These are phyloP conservation scores for Tulasnella sp. DNA, from an alignment of 768 basidiomycete genomes.

Conservation along the genomic window DNA sequence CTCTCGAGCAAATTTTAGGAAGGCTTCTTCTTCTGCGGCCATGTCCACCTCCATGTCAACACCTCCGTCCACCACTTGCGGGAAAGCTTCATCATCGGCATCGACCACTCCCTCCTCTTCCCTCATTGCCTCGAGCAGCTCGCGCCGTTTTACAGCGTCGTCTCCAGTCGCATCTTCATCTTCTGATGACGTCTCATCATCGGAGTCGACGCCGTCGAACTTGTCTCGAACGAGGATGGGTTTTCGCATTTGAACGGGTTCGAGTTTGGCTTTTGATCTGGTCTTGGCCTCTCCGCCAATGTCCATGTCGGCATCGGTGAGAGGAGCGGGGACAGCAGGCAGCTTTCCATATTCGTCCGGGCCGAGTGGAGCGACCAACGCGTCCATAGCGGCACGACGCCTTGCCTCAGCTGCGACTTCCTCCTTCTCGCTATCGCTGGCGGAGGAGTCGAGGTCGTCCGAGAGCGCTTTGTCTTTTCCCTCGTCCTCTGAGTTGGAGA, in stretches of 20 bases:
- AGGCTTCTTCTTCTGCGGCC: constrained; percentile 88
- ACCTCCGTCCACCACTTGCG: constrained; percentile 54
- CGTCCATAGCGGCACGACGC: constrained; percentile 60
- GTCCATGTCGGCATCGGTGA: not conserved
- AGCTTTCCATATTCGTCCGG: constrained; percentile 83
- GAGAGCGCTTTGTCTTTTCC: constrained; percentile 31
- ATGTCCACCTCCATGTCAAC: constrained; percentile 76
- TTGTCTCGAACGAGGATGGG: constrained; percentile 73
- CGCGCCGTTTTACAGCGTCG: constrained; percentile 1
- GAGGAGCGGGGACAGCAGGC: constrained; percentile 39
- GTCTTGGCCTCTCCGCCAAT: not conserved
- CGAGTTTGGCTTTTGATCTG: not conserved
- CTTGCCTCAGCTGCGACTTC: constrained; percentile 24
- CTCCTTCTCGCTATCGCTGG: constrained; percentile 32
- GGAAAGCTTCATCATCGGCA: constrained; percentile 62
- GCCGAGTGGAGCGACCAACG: constrained; percentile 69
- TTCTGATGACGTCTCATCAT: constrained; percentile 65
- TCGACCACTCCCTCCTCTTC: constrained; percentile 30
- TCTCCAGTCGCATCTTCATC: constrained; percentile 32
- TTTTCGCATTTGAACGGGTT: constrained; percentile 46
- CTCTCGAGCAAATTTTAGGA: constrained; percentile 88
- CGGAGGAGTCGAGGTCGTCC: constrained; percentile 29
- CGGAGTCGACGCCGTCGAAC: constrained; percentile 89
- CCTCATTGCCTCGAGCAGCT: constrained; percentile 22
- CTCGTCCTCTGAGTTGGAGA: constrained; percentile 32